phyloP scores from a whole-genome alignment of 139 green algal species.

The Chlorella sp. region DNA sequence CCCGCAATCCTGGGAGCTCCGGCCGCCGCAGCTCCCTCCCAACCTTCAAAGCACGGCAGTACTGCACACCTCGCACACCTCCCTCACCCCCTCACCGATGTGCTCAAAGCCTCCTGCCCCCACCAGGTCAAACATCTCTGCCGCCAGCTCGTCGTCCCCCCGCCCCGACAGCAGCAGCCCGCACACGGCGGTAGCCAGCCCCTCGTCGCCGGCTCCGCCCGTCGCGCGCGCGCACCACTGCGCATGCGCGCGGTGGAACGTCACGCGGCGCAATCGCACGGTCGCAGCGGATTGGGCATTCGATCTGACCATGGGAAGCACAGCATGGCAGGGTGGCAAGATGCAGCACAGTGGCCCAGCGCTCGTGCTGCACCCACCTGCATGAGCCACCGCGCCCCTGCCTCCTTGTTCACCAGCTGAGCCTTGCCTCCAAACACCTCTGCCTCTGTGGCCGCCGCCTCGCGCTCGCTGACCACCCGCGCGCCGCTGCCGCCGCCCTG shows the following conservation, averaged over 20 bases:
- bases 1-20: too few species aligned
- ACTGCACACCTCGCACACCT: too few species aligned
- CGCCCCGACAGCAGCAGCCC: conserved; percentile 28
- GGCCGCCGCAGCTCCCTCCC: neutral
- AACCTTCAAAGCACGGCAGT: too few species aligned
- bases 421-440: conserved; percentile 36
- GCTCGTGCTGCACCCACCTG: too few species aligned
- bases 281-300: too few species aligned
- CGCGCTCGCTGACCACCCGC: neutral
- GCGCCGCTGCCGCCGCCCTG: too few species aligned
- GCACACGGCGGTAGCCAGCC: conserved; percentile 24
- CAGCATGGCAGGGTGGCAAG: too few species aligned
- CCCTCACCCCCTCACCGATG: conserved; percentile 45
- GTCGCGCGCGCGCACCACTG: conserved; percentile 17
- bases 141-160: conserved; percentile 58
- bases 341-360: too few species aligned
- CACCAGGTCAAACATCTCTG: conserved; percentile 84
- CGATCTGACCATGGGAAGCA: too few species aligned
- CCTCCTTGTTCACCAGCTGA: conserved; percentile 12
- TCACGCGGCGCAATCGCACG: too few species aligned
- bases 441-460: conserved; percentile 25
- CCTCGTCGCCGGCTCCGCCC: conserved; percentile 28
- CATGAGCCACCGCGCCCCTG: conserved; percentile 24
- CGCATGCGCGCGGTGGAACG: too few species aligned
- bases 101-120: conserved; percentile 76